phyloP scores from a whole-genome alignment of 2,329 filamentous ascomycete genomes.

The Rhynchosporium secalis region DNA sequence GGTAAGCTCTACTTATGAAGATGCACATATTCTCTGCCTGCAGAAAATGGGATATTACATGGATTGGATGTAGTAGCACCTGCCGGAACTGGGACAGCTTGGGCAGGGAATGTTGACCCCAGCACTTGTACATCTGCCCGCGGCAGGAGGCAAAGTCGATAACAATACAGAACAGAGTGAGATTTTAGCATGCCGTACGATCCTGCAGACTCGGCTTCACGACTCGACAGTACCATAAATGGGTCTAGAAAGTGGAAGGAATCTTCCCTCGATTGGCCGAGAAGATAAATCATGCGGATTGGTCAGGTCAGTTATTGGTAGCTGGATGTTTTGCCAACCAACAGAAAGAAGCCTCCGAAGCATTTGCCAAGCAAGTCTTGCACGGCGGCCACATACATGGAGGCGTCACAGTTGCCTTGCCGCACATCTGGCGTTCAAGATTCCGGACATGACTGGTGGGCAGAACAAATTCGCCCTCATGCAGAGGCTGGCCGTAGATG shows the following conservation, averaged over 20 bases:
- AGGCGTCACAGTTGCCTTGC: neutral
- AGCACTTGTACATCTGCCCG: constrained; percentile 10
- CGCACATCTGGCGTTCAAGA: neutral
- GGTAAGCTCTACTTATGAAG: constrained; percentile 16
- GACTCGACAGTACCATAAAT: neutral
- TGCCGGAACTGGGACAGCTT: constrained; percentile 20
- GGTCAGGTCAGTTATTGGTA: neutral
- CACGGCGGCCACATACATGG: constrained; percentile 14
- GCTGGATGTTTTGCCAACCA: constrained; percentile 12
- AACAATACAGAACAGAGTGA: constrained; percentile 7
- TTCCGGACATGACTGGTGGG: neutral
- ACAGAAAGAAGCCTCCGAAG: constrained; percentile 10
- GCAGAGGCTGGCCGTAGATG: neutral
- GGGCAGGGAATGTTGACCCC: constrained; percentile 6
- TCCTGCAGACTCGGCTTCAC: neutral
- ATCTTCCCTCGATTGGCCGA: constrained; percentile 1
- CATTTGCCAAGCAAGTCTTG: constrained; percentile 14
- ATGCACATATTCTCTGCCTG: constrained; percentile 3
- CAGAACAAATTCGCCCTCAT: neutral
- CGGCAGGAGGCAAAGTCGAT: constrained; percentile 15
- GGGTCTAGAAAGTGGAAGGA: neutral
- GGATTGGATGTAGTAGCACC: constrained; percentile 16
- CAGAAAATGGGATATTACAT: constrained; percentile 3
- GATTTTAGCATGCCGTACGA: neutral
- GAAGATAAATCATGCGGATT: neutral